Conservation (phyloP, 768 basidiomycete genomes). For the Mycena vulgaris region DNA sequence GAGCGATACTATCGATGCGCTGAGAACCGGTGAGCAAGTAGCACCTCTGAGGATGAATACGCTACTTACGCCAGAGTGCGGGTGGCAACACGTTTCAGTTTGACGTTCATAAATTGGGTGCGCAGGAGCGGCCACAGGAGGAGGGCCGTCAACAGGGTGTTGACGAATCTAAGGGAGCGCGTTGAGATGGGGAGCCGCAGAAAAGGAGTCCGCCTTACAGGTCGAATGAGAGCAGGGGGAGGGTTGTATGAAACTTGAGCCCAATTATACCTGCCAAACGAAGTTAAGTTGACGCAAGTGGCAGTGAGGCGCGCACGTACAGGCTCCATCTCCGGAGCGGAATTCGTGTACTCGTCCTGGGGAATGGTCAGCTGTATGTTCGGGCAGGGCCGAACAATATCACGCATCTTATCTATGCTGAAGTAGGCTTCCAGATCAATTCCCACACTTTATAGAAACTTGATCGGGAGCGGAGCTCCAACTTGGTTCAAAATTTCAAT, state of each 20-base stretch:
- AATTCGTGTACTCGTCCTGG: constrained; percentile 57
- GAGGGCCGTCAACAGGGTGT: constrained; percentile 56
- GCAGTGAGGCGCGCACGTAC: constrained; percentile 32
- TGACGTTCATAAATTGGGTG: constrained; percentile 46
- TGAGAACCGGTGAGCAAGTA: constrained; percentile 23
- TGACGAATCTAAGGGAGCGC: constrained; percentile 39
- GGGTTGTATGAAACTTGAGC: constrained; percentile 57
- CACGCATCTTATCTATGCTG: constrained; percentile 55
- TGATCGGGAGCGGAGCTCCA: too few relatives aligned
- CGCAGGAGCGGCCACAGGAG: constrained; percentile 64
- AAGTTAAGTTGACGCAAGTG: neutral
- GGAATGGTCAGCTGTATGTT: neutral
- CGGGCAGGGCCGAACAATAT: too few relatives aligned
- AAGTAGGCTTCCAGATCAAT: too few relatives aligned
- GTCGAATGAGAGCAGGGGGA: constrained; percentile 64
- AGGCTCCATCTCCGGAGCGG: constrained; percentile 50
- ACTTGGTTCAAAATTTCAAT: too few relatives aligned
- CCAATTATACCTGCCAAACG: constrained; percentile 56
- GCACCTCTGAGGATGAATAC: too few relatives aligned
- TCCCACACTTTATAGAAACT: too few relatives aligned
- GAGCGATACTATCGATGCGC: constrained; percentile 63
- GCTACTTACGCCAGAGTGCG: constrained; percentile 60
- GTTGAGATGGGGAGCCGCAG: neutral
- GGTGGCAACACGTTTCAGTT: constrained; percentile 55
- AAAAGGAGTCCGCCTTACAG: constrained; percentile 49